Base-by-base conservation (phyloP, 768 basidiomycete species). In the Trametes cinnabarina region DNA sequence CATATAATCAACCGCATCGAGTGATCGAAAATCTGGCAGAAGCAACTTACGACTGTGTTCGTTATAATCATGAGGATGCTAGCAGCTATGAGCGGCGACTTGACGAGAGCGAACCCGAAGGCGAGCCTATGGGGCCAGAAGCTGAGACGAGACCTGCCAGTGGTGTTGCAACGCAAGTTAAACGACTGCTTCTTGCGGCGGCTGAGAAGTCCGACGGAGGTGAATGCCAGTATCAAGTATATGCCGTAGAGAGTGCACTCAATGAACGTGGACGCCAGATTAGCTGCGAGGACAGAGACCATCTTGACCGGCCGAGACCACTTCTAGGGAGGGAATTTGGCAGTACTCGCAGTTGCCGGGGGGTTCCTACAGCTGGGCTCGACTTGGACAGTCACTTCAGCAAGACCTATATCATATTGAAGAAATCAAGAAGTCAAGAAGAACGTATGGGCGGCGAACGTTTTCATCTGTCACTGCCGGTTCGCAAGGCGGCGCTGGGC, bases 21-120 rank as follows among this genome's bases (percentile, higher is more conserved):
- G 1, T 17, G 11, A 28, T 32, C 25, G 15, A 28, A 30, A 25
- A 42, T 3, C 5, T 22, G 20, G 17, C 3, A 42, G 20, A n/a
- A n/a, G n/a, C n/a, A 2, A 47, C 53, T 28, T 22, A 55, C 53
- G 15, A 42, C 53, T 19, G 44, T 55, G 4, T 44, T 46, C 26
- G 44, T 47, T 15, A 46, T 10, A 23, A 55, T 55, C 35, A 55
- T 5, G n/a, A 55, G 23, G 8, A 55, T 14, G n/a, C 47, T 55
- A 11, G 15, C 53, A 14, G 30, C 34, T 22, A 55, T 55, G 34
- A 55, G 53, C 5, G 53, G 53, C 1, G 53, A 55, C 34, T 55
- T 55, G 20, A 35, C 30, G 23, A 55, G 4, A 5, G 32, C 42
- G 4, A 23, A 14, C 4, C 26, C 14, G 17, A 37, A 47, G 17